Base-by-base conservation (phyloP, 768 basidiomycete genomes). In the Tylopilus vinaceipallidus region DNA sequence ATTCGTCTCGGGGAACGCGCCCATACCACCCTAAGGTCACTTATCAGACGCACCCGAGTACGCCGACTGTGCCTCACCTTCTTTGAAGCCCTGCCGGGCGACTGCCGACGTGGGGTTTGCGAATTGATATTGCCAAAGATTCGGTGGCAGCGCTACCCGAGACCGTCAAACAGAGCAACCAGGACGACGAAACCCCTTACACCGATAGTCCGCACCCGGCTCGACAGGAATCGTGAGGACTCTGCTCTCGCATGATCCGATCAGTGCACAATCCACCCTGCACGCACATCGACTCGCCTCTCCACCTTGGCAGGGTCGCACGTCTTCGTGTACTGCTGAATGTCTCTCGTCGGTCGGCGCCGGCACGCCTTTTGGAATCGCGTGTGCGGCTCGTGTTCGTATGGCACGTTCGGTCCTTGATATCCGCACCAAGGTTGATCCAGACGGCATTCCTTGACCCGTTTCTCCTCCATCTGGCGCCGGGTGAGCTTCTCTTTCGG, bases 251-350 rank as follows among this genome's bases (percentile, higher is more conserved):
- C 17, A 24, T 29, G 27, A 37, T 36, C 55, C 23, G 23, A 46
- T 30, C 16, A 49, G 11, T 67, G 36, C 13, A 32, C 16, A 17
- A 3, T 32, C 1, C 33, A 38, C 22, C 35, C n/a, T n/a, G n/a
- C n/a, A n/a, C n/a, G n/a, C n/a, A n/a, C n/a, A 3, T 11, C 42
- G 16, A 60, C 77, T 45, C 53, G 80, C 88, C 84, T 73, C 59
- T 82, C 76, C 14, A 88, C 80, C 24, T 77, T 82, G 29, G 66
- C 71, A 1, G 72, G 57, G 10, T 74, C 62, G 17, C 84, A 71
- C 35, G 74, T 74, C 30, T 76, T 73, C 0, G 88, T 90, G 58
- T 75, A 83, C 19, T 91, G 89, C 55, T 90, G 88, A 0, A 87
- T 65, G 56, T 87, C 72, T 19, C 37, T 65, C 0, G 79, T 77